Evolutionary conservation across 768 basidiomycete genomes (phyloP), one percentile per base, ranked within the genome.

Genomic region (Solioccasus polychromus): DNA sequence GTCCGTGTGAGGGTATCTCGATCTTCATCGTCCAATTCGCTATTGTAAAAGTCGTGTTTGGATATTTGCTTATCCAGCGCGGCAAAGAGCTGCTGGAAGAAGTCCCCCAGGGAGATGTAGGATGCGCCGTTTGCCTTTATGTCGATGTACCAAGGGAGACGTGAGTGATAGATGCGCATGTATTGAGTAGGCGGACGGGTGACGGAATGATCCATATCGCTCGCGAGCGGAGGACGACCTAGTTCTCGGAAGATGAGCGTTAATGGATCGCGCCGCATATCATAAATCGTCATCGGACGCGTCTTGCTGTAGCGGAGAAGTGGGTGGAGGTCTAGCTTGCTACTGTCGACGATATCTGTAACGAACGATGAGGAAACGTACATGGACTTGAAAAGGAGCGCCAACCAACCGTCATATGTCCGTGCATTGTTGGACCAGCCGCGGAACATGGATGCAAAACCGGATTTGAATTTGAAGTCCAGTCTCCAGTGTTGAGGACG

Each of bases 81-180:
- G 19, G 41, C 44, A 40, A 68, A 73, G 36, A 84, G 61, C 47
- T 76, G 73, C 25, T 53, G 46, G 40, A 85, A 63, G 14, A 87
- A 67, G 48, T 85, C 80, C 26, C 66, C 65, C 3, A 86, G 65
- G 5, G 81, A 80, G 43, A 85, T 71, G n/a, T 82, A 83, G 19
- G 75, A 64, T 3, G 72, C 70, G 22, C 52, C 52, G 8, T 60
- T 61, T 31, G 73, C 62, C 19, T 58, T 55, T 15, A 84, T 68
- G 51, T 85, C 83, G 59, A 87, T 74, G 62, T 77, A 82, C 85
- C 85, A 87, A 1, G 85, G 84, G 1, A 83, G 64, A 28, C 69
- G 66, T 0, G 74, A 63, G 60, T 83, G 80, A 54, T 72, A 79
- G 39, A 86, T 55, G 11, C 80, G 78, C 68, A 85, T 74, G 45